phyloP scores from a whole-genome alignment of 2,329 filamentous ascomycete species.

The Colletotrichum salicis region DNA sequence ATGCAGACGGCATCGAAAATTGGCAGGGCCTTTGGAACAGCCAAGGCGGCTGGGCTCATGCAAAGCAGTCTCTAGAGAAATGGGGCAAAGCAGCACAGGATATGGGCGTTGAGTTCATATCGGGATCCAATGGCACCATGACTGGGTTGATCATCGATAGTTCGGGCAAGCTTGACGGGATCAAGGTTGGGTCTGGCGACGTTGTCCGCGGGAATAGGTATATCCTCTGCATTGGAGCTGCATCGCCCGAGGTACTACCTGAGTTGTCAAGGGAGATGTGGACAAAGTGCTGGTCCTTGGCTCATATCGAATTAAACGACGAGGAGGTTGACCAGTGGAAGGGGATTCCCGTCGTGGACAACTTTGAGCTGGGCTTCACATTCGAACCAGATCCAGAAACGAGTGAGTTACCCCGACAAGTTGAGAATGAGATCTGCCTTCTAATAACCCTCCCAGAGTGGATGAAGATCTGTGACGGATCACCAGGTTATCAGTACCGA shows the following conservation, averaged over 20 bases:
- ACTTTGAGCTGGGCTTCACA: slow-evolving; percentile 37
- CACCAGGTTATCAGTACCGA: slow-evolving; percentile 34
- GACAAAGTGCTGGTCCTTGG: slow-evolving; percentile 32
- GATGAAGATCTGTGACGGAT: slow-evolving; percentile 38
- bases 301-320: slow-evolving; percentile 12
- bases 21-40: slow-evolving; percentile 33
- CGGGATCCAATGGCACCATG: slow-evolving; percentile 24
- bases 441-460: slow-evolving; percentile 4
- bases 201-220: slow-evolving; percentile 15
- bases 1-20: slow-evolving; percentile 19
- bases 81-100: slow-evolving; percentile 3
- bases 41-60: slow-evolving; percentile 30
- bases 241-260: slow-evolving; percentile 18
- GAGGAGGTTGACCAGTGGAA: slow-evolving; percentile 23
- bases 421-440: not conserved
- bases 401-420: not conserved
- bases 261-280: slow-evolving; percentile 24
- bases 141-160: not conserved
- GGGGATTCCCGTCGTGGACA: slow-evolving; percentile 28
- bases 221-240: slow-evolving; percentile 24
- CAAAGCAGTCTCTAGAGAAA: slow-evolving; percentile 9
- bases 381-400: slow-evolving; percentile 36
- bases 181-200: slow-evolving; percentile 18
- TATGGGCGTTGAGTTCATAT: slow-evolving; percentile 15
- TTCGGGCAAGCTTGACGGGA: slow-evolving; percentile 14